Evolutionary conservation across 129 eudicot genomes (phyloP), one percentile per base, ranked within the genome.

Genomic region (Centella asiatica): DNA sequence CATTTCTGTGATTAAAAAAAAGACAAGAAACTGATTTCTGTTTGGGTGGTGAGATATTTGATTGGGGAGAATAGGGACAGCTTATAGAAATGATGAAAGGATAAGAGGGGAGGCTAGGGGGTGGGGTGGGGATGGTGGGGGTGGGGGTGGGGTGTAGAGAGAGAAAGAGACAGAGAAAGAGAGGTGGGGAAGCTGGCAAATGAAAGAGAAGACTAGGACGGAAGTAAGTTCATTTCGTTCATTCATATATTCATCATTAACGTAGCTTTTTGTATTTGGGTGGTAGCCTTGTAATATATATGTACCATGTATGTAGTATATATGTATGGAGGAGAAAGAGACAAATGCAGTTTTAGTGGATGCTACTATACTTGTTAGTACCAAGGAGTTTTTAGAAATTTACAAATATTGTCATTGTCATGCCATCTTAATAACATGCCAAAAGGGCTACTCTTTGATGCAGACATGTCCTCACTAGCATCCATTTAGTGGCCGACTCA

Each of bases 151-250:
- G 6, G 60, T 15, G 6, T 23, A 17, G 59, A 14, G 32, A 27
- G 40, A 27, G 9, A 52, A 15, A 24, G 9, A 3, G 28, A 26
- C 6, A 18, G 19, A 14, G 20, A 44, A 20, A 44, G 20, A 44
- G 49, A 18, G 15, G 12, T 6, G 51, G 11, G n/a, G n/a, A 46
- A 46, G 23, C 22, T 5, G 51, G 51, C 23, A 46, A 4, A 19
- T 23, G 61, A 56, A 57, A 57, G n/a, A 54, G 60, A 15, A 54
- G 60, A 54, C 28, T 54, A 26, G 15, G 60, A 54, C 37, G 60
- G 32, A 54, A 54, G 60, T 54, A 25, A 15, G 15, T 26, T 15
- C 59, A 53, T 14, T 53, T 36, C 12, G 17, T 24, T 27, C 17
- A 8, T 53, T 27, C n/a, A n/a, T n/a, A n/a, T n/a, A n/a, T n/a